Percentiles rank a stretch among this genome's conserved stretches.
phyloP scores from a whole-genome alignment of 495 filamentous ascomycete genomes.

The Tuber calosporum region DNA sequence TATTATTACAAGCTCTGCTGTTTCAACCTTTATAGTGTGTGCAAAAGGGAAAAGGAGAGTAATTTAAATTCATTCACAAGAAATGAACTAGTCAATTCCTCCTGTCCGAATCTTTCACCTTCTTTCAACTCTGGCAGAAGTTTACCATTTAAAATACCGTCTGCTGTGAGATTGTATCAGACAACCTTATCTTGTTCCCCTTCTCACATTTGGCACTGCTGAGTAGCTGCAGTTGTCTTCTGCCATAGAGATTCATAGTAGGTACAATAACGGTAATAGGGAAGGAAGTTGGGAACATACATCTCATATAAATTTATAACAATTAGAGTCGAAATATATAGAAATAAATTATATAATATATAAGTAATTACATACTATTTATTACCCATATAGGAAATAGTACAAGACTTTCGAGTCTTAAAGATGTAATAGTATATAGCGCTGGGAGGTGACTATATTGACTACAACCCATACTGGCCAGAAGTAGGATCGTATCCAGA shows the following conservation, averaged over 20 bases:
- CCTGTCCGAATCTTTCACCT: neutral
- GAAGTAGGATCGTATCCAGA: no score
- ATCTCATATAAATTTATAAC: neutral
- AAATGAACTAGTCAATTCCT: constrained; percentile 14
- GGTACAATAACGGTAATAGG: neutral
- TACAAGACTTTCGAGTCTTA: no score
- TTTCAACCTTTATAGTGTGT: neutral
- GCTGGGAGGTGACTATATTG: no score
- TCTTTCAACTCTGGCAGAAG: neutral
- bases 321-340: no score
- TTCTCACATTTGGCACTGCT: no score
- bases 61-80: constrained; percentile 8
- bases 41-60: constrained; percentile 1
- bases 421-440: no score
- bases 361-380: neutral
- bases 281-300: neutral
- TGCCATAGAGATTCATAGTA: neutral
- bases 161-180: no score
- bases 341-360: neutral
- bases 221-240: neutral
- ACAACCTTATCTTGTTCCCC: no score
- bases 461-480: no score
- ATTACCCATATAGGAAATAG: no score
- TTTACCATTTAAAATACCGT: no score
- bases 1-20: neutral